Conservation (phyloP, 2,329 filamentous ascomycete species). For the Colletotrichum viniferum region DNA sequence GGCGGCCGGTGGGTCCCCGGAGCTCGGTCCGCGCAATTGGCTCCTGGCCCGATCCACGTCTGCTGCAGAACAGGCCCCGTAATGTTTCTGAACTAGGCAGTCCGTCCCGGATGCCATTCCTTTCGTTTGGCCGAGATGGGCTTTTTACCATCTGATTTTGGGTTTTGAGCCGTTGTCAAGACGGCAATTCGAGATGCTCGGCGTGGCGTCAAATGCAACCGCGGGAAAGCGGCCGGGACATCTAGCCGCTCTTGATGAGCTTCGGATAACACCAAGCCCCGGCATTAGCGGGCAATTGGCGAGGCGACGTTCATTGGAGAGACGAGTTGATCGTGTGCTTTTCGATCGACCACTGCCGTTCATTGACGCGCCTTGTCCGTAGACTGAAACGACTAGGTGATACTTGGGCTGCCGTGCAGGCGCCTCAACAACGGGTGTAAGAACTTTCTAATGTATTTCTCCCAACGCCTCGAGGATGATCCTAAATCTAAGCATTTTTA, state of each 20-base stretch:
- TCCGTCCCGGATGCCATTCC: not conserved
- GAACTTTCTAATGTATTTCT: not conserved
- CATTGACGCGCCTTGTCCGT: not conserved
- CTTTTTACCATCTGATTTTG: not conserved
- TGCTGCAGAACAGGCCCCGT: not conserved
- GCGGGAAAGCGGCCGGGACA: not conserved
- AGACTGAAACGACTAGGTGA: not conserved
- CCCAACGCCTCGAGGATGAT: not conserved
- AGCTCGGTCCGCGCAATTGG: constrained; percentile 5
- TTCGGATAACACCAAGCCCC: not conserved
- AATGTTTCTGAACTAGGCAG: not conserved
- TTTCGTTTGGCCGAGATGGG: not conserved
- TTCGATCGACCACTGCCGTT: not conserved
- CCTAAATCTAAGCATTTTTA: constrained; percentile 39
- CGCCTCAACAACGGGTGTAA: not conserved
- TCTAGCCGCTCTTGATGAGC: not conserved
- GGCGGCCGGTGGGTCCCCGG: constrained; percentile 4
- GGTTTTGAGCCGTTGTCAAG: not conserved
- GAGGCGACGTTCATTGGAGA: not conserved
- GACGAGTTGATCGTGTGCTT: not conserved
- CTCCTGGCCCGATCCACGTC: not conserved
- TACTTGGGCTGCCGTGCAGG: not conserved
- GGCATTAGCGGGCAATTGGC: not conserved
- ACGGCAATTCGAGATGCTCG: not conserved
- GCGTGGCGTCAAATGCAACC: not conserved